Evolutionary conservation across 192 early-diverging fungal species (phyloP).

Genomic region (Jimgerdemannia flammicorona): DNA sequence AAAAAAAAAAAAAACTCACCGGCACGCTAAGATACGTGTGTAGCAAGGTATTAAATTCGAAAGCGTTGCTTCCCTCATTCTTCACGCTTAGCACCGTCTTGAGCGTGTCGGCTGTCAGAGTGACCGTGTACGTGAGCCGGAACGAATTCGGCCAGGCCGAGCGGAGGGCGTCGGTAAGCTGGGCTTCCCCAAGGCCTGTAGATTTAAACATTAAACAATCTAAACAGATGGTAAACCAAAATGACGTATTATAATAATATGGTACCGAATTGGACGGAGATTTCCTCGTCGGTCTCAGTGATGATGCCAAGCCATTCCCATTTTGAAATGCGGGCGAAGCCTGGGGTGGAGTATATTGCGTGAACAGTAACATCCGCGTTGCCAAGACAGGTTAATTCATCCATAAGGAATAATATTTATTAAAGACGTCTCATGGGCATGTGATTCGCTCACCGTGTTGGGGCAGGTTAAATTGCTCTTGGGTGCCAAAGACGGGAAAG

Average conservation of each 20-base stretch:
- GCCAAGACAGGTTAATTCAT: too few species aligned
- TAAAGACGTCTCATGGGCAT: not conserved
- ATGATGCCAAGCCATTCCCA: conserved; percentile 51
- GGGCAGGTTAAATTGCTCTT: conserved; percentile 52
- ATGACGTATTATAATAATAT: not conserved
- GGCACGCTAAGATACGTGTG: conserved; percentile 86
- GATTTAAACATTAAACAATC: not conserved
- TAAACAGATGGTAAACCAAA: not conserved
- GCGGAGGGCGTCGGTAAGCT: conserved; percentile 50
- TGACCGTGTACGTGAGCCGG: conserved; percentile 74
- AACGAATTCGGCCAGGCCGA: conserved; percentile 73
- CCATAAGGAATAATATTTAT: too few species aligned
- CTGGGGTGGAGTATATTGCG: not conserved
- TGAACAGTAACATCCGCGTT: too few species aligned
- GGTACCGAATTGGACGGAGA: conserved; percentile 47
- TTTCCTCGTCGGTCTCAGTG: conserved; percentile 44
- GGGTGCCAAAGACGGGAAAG: conserved; percentile 79
- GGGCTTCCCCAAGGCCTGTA: conserved; percentile 49
- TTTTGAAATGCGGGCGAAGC: conserved; percentile 49
- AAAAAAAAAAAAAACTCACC: conserved; percentile 23
- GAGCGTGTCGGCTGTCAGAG: conserved; percentile 65
- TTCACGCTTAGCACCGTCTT: conserved; percentile 69
- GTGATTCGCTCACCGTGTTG: conserved; percentile 55
- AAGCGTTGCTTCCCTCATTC: conserved; percentile 68
- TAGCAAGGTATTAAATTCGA: conserved; percentile 85